A percentile compares a stretch with the other conserved stretches of the same genome.
Conservation (phyloP, 768 basidiomycete genomes). For the Hortiboletus flavorubellus region DNA sequence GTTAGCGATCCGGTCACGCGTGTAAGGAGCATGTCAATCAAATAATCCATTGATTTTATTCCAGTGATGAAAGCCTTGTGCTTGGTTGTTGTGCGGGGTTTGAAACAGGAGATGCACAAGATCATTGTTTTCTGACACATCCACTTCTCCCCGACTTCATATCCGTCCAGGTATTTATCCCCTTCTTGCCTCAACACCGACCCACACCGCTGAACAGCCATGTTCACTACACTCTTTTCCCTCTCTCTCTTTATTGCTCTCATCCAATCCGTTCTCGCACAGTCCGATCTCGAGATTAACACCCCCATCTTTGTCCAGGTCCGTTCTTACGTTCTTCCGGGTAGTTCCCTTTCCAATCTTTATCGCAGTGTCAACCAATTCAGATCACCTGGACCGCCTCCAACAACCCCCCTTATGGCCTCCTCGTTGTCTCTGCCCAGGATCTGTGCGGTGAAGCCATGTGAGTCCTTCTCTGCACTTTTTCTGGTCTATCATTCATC, state of each 20-base stretch:
- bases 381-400: constrained; percentile 49
- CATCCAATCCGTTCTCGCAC: constrained; percentile 48
- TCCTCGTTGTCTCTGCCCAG: constrained; percentile 49
- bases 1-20: neutral
- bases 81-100: constrained; percentile 21
- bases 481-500: constrained; percentile 2
- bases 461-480: constrained; percentile 38
- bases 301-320: constrained; percentile 57
- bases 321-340: neutral
- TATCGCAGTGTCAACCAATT: constrained; percentile 48
- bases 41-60: neutral
- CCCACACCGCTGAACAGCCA: constrained; percentile 33
- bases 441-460: constrained; percentile 59
- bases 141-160: constrained; percentile 7
- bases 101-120: constrained; percentile 14
- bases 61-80: neutral
- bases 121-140: neutral
- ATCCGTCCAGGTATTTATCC: constrained; percentile 17
- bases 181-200: neutral
- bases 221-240: constrained; percentile 80
- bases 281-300: constrained; percentile 44
- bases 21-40: neutral
- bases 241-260: constrained; percentile 62
- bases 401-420: constrained; percentile 50
- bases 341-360: neutral